Conservation (phyloP, 2,329 filamentous ascomycete species). For the Fusarium euwallaceae region DNA sequence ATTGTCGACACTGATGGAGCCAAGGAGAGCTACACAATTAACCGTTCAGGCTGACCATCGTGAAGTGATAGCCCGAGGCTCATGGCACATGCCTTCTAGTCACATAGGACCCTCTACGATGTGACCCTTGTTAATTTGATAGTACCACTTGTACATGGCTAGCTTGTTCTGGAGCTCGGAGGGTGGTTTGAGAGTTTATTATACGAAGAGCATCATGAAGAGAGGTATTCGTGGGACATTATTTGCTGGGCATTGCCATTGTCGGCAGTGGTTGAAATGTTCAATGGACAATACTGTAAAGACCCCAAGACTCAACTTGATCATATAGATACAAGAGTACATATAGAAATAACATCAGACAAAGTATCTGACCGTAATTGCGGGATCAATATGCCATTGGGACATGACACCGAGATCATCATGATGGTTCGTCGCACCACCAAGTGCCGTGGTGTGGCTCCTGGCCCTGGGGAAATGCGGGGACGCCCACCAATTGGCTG, state of each 20-base stretch:
- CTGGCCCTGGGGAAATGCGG: slow-evolving; percentile 41
- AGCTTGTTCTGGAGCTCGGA: not conserved
- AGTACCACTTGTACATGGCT: not conserved
- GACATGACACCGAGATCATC: slow-evolving; percentile 37
- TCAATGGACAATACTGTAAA: not conserved
- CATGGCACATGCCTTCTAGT: slow-evolving; percentile 10
- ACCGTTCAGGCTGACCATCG: slow-evolving; percentile 28
- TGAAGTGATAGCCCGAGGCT: slow-evolving; percentile 15
- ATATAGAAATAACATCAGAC: not conserved
- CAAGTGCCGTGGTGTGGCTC: slow-evolving; percentile 26
- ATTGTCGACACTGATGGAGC: slow-evolving; percentile 10
- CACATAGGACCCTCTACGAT: slow-evolving; percentile 9
- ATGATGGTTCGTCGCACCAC: slow-evolving; percentile 20
- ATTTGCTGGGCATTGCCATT: not conserved
- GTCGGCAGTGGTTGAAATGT: not conserved
- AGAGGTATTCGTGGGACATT: not conserved
- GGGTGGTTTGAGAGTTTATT: not conserved
- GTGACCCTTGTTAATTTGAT: not conserved
- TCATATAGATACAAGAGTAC: not conserved
- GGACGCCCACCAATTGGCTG: slow-evolving; percentile 34
- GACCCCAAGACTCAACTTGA: not conserved
- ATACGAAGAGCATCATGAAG: not conserved
- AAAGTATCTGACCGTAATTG: not conserved
- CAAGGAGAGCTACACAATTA: slow-evolving; percentile 32
- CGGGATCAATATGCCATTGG: slow-evolving; percentile 19